Percentiles rank a stretch among this genome's conserved stretches.
Conservation (phyloP, 768 basidiomycete species). For the Lactifluus echinatus region DNA sequence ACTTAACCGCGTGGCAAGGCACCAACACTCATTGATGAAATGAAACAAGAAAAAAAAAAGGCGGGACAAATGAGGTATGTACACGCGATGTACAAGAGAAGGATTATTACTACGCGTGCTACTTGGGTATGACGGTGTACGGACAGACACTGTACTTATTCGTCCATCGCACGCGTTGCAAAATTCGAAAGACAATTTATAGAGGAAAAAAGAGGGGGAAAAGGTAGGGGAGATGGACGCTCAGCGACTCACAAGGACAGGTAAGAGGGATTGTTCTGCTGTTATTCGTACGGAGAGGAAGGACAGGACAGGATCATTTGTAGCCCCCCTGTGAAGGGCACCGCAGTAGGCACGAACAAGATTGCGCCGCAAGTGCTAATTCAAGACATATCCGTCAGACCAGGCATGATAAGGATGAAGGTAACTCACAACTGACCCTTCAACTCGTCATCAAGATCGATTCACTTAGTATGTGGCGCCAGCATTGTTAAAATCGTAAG, state of each 20-base stretch:
- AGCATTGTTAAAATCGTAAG: constrained; percentile 24
- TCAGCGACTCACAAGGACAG: constrained; percentile 12
- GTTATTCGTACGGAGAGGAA: constrained; percentile 2
- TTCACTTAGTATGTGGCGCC: constrained; percentile 13
- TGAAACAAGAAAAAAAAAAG: not conserved
- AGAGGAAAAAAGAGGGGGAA: not conserved
- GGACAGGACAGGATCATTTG: constrained; percentile 1
- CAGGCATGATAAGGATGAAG: not conserved
- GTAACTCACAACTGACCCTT: not conserved
- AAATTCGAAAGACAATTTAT: not conserved
- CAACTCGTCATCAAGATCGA: not conserved
- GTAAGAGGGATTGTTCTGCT: not conserved
- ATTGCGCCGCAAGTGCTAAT: not conserved
- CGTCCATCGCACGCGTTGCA: constrained; percentile 5
- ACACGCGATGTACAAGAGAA: not conserved
- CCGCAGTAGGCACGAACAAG: not conserved
- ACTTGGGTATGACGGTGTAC: constrained; percentile 3
- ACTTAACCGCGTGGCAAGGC: not conserved
- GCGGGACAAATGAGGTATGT: not conserved
- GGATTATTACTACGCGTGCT: constrained; percentile 8
- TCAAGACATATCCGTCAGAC: not conserved
- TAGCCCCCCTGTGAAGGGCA: constrained; percentile 7
- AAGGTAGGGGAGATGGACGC: not conserved
- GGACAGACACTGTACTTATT: not conserved
- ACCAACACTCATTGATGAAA: not conserved